Percentiles rank a stretch among this genome's conserved stretches.
phyloP scores from a whole-genome alignment of 2,329 filamentous ascomycete species.

The Paraconiothyrium brasiliense region DNA sequence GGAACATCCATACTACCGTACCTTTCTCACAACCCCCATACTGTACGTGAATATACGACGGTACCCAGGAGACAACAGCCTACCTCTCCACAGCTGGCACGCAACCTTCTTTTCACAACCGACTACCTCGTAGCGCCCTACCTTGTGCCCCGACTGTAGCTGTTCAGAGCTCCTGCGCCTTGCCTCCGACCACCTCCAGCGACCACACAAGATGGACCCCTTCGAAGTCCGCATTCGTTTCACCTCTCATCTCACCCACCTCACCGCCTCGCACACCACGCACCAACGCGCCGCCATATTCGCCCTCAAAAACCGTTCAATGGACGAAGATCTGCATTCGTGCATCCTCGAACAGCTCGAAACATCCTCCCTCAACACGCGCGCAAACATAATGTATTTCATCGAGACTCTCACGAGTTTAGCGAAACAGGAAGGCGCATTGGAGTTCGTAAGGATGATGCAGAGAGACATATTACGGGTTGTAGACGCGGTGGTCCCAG shows the following conservation, averaged over 20 bases:
- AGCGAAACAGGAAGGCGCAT: conserved; percentile 77
- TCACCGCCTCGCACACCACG: conserved; percentile 92
- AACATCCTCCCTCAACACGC: conserved; percentile 93
- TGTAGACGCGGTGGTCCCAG: conserved; percentile 89
- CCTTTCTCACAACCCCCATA: too few species aligned
- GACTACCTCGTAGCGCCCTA: neutral
- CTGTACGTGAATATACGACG: neutral
- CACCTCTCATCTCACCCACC: conserved; percentile 85
- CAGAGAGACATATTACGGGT: conserved; percentile 91
- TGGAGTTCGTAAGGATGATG: conserved; percentile 91
- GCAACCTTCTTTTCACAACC: neutral
- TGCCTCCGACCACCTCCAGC: neutral
- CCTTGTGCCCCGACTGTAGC: too few species aligned
- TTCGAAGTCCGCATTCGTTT: conserved; percentile 99
- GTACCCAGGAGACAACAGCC: neutral
- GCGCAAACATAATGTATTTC: conserved; percentile 99
- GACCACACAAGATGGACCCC: conserved; percentile 71
- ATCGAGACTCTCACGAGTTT: conserved; percentile 93
- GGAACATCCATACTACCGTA: too few species aligned
- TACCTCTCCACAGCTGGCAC: neutral
- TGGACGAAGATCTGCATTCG: conserved; percentile 96
- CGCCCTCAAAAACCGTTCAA: conserved; percentile 90
- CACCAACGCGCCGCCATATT: conserved; percentile 75
- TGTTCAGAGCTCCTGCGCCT: too few species aligned
- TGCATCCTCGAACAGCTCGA: conserved; percentile 97